Percentiles rank a stretch among this genome's conserved stretches.
Conservation (phyloP, 2,329 filamentous ascomycete genomes). For the Fusarium nodosum region DNA sequence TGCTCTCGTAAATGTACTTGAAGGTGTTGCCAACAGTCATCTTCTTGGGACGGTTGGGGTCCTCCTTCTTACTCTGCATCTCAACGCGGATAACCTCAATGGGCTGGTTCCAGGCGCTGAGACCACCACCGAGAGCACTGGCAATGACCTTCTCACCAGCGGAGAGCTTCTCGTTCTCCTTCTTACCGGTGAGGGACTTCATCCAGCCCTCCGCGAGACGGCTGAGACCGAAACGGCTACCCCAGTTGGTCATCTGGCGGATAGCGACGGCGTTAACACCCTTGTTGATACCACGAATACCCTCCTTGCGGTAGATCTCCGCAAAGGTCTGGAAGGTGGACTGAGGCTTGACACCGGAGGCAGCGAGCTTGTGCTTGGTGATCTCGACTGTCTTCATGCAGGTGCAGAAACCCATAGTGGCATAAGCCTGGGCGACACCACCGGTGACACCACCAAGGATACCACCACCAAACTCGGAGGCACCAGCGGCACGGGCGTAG, state of each 20-base stretch:
- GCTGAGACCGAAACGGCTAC: constrained; percentile 92
- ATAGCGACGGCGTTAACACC: constrained; percentile 99
- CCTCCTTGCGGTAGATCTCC: constrained; percentile 95
- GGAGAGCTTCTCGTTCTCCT: constrained; percentile 80
- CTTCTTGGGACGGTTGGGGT: constrained; percentile 98
- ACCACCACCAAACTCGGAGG: constrained; percentile 87
- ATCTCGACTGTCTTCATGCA: constrained; percentile 99
- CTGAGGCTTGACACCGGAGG: constrained; percentile 84
- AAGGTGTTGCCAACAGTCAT: constrained; percentile 92
- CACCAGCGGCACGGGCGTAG: constrained; percentile 86
- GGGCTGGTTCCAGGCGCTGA: constrained; percentile 98
- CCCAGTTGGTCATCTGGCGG: constrained; percentile 99
- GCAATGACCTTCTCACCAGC: constrained; percentile 90
- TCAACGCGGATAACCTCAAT: constrained; percentile 99
- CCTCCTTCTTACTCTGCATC: constrained; percentile 99
- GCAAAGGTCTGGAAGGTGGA: constrained; percentile 96
- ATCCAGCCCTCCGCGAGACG: constrained; percentile 93
- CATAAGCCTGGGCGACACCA: constrained; percentile 97
- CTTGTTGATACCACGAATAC: constrained; percentile 96
- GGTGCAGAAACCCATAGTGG: constrained; percentile 99
- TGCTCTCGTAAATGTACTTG: constrained; percentile 89
- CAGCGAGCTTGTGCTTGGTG: constrained; percentile 95
- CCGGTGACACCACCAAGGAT: constrained; percentile 93
- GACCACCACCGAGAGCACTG: constrained; percentile 88
- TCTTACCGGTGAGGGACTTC: constrained; percentile 82